These are phyloP conservation scores for Castanospermum australe DNA, from an alignment of 306 rosid genomes.

Conservation along the genomic window DNA sequence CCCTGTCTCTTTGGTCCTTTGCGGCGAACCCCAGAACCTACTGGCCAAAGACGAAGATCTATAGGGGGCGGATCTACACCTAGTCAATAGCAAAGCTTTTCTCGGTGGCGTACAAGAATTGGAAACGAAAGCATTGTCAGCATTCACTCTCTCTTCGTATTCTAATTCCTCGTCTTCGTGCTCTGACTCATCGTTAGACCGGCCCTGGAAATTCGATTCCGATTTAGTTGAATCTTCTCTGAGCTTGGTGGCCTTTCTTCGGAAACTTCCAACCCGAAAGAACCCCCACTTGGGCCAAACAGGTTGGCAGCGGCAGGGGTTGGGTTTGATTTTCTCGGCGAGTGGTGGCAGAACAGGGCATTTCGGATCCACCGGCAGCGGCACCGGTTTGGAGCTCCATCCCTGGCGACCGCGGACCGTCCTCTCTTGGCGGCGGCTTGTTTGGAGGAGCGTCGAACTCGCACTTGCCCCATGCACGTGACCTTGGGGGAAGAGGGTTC, in stretches of 20 bases:
- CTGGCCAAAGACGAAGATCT: conserved; percentile 69
- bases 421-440: not conserved
- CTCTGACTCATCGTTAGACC: conserved; percentile 10
- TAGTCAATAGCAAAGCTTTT: conserved; percentile 71
- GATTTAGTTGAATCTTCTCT: conserved; percentile 24
- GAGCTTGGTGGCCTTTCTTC: conserved; percentile 33
- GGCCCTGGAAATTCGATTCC: conserved; percentile 31
- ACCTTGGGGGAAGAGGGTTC: conserved; percentile 98
- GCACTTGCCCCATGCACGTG: conserved; percentile 98
- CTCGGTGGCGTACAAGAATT: conserved; percentile 53
- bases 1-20: conserved; percentile 31
- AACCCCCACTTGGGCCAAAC: conserved; percentile 58
- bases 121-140: conserved; percentile 6
- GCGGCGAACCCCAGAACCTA: conserved; percentile 68
- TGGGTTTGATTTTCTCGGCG: conserved; percentile 33
- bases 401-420: not conserved
- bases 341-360: conserved; percentile 33
- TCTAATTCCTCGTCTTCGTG: conserved; percentile 28
- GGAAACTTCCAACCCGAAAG: conserved; percentile 38
- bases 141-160: conserved; percentile 9
- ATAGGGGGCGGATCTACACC: conserved; percentile 90
- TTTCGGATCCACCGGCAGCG: conserved; percentile 49
- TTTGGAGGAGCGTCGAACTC: conserved; percentile 64
- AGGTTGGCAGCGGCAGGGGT: conserved; percentile 21
- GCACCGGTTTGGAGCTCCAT: conserved; percentile 14